Conservation (phyloP, 805 yeast species). For the Barnettozyma siamensis region DNA sequence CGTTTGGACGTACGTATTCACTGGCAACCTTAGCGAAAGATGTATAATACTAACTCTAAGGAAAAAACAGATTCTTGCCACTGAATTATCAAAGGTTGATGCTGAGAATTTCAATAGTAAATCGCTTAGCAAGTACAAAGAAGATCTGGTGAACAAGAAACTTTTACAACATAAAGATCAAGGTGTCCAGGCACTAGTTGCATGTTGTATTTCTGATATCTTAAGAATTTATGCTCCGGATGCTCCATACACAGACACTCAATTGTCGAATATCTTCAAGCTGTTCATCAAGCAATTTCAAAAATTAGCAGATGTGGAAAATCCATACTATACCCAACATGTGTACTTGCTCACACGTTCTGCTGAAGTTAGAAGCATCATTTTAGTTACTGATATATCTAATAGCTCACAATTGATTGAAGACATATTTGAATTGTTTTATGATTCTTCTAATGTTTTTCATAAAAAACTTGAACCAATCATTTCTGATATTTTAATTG, state of each 20-base stretch:
- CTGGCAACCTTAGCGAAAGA: no score
- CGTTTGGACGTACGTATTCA: slow-evolving; percentile 41
- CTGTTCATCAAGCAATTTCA: slow-evolving; percentile 60
- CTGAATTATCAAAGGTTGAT: slow-evolving; percentile 56
- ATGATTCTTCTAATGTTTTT: slow-evolving; percentile 43
- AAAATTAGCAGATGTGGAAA: slow-evolving; percentile 46
- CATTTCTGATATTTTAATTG: slow-evolving; percentile 67
- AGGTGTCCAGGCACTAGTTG: slow-evolving; percentile 64
- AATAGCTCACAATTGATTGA: slow-evolving; percentile 51
- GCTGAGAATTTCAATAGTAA: slow-evolving; percentile 51
- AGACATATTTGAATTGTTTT: slow-evolving; percentile 55
- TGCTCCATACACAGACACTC: slow-evolving; percentile 71
- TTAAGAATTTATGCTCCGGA: slow-evolving; percentile 80
- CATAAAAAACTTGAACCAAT: slow-evolving; percentile 52
- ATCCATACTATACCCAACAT: slow-evolving; percentile 58
- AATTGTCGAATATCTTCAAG: slow-evolving; percentile 59
- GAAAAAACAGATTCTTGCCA: slow-evolving; percentile 40
- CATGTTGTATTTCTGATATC: slow-evolving; percentile 73
- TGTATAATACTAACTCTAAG: slow-evolving; percentile 11
- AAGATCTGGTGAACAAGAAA: slow-evolving; percentile 52
- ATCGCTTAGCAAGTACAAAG: slow-evolving; percentile 40
- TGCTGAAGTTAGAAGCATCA: slow-evolving; percentile 70
- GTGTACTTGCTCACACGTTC: slow-evolving; percentile 59
- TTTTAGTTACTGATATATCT: slow-evolving; percentile 70
- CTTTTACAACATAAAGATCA: slow-evolving; percentile 52